Conservation (phyloP, 2,329 filamentous ascomycete species). For the Stachybotrys chlorohalonatus region DNA sequence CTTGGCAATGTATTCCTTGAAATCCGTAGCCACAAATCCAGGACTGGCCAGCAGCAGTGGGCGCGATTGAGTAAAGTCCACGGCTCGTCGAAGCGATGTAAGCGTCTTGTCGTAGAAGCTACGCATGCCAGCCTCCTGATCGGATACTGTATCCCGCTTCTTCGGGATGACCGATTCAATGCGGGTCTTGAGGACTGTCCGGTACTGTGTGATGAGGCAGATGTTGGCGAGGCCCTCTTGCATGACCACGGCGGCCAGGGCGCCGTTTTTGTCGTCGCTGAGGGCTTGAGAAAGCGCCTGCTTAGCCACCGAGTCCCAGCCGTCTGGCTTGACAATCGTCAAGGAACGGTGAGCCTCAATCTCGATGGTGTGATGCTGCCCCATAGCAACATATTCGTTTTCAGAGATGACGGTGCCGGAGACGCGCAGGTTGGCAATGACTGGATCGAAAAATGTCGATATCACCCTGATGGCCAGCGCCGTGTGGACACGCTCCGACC, state of each 20-base stretch:
- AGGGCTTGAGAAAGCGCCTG: constrained; percentile 72
- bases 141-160: constrained; percentile 55
- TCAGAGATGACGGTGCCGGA: constrained; percentile 45
- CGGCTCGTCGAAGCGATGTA: constrained; percentile 63
- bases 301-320: constrained; percentile 86
- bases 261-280: constrained; percentile 68
- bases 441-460: constrained; percentile 49
- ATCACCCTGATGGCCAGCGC: constrained; percentile 48
- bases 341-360: constrained; percentile 84
- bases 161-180: constrained; percentile 59
- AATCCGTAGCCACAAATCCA: constrained; percentile 75
- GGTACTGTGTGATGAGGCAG: constrained; percentile 71
- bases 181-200: constrained; percentile 58
- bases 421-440: constrained; percentile 44
- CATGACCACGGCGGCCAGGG: constrained; percentile 87
- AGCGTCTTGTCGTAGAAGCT: constrained; percentile 70
- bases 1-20: constrained; percentile 64
- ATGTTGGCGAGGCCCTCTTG: constrained; percentile 81
- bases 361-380: constrained; percentile 57
- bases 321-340: constrained; percentile 69
- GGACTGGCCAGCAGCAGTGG: constrained; percentile 82
- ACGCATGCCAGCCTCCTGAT: constrained; percentile 61
- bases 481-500: constrained; percentile 45
- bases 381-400: constrained; percentile 42
- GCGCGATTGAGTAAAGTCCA: constrained; percentile 62